These are phyloP conservation scores for Colletotrichum aenigma DNA, from an alignment of 2,329 filamentous ascomycete genomes.

Conservation along the genomic window DNA sequence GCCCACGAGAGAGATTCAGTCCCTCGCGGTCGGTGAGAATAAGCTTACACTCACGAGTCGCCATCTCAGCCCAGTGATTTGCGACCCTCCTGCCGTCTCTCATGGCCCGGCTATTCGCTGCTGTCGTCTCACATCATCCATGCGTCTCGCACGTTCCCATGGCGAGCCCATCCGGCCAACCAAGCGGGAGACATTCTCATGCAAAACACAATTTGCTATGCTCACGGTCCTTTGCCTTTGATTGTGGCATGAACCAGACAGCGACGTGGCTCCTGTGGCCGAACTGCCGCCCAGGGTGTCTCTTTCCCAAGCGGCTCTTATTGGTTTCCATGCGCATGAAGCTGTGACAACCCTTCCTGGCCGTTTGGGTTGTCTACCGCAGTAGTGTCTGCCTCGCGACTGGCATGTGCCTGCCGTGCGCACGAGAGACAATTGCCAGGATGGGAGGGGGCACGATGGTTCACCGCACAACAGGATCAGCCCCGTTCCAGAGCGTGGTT, in stretches of 20 bases:
- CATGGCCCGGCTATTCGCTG: not conserved
- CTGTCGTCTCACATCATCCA: conserved; percentile 15
- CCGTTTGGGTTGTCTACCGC: not conserved
- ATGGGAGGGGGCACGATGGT: not conserved
- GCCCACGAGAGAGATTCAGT: not conserved
- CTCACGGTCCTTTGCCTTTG: not conserved
- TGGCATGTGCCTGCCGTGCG: conserved; percentile 10
- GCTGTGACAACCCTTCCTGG: not conserved
- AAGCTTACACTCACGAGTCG: conserved; percentile 13
- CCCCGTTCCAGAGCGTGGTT: not conserved
- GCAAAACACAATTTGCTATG: not conserved
- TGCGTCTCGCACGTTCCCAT: conserved; percentile 8
- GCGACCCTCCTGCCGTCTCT: not conserved
- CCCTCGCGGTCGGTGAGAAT: conserved; percentile 7
- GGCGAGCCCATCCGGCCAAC: not conserved
- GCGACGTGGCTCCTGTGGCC: conserved; percentile 4
- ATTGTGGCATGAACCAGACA: not conserved
- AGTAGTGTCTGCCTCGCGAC: not conserved
- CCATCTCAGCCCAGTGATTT: not conserved
- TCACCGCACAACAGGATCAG: conserved; percentile 8
- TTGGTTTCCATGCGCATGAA: conserved; percentile 16
- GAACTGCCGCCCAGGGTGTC: not conserved
- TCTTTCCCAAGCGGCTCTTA: not conserved
- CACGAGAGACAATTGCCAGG: not conserved
- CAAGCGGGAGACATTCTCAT: conserved; percentile 7